Evolutionary conservation across 805 yeast genomes (phyloP).

Genomic region (Saccharomycopsis sp.): DNA sequence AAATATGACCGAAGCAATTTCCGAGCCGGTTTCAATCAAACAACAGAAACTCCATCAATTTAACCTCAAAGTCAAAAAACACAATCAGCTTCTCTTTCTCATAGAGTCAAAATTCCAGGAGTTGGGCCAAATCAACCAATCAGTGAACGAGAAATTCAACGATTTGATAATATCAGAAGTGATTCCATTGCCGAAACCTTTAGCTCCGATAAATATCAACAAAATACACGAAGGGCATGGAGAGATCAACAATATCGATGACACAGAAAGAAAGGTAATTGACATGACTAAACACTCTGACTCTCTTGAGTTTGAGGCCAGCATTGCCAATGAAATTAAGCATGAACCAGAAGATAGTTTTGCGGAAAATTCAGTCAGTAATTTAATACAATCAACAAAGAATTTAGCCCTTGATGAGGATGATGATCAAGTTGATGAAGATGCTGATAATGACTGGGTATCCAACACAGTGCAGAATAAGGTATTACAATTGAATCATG

Average conservation of each 20-base stretch:
- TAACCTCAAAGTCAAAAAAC: neutral
- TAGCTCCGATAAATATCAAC: neutral
- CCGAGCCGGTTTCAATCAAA: too few species aligned
- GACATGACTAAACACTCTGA: neutral
- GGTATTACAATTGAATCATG: neutral
- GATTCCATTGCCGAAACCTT: neutral
- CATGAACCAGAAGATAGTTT: neutral
- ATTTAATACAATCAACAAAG: neutral
- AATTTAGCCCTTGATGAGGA: neutral
- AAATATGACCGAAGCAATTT: too few species aligned
- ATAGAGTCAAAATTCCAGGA: constrained; percentile 1
- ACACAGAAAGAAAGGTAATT: neutral
- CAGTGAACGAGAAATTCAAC: neutral
- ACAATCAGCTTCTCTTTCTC: neutral
- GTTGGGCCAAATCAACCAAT: neutral
- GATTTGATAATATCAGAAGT: constrained; percentile 1
- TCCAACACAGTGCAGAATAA: neutral
- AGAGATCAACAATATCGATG: neutral
- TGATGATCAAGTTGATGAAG: neutral
- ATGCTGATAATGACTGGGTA: neutral
- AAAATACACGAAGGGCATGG: neutral
- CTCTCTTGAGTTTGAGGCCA: neutral
- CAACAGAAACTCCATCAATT: constrained; percentile 1
- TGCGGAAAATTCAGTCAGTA: neutral
- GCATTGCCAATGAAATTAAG: neutral